These are phyloP conservation scores for Syzygium aromaticum DNA, from an alignment of 345 rosid species.

Conservation along the genomic window DNA sequence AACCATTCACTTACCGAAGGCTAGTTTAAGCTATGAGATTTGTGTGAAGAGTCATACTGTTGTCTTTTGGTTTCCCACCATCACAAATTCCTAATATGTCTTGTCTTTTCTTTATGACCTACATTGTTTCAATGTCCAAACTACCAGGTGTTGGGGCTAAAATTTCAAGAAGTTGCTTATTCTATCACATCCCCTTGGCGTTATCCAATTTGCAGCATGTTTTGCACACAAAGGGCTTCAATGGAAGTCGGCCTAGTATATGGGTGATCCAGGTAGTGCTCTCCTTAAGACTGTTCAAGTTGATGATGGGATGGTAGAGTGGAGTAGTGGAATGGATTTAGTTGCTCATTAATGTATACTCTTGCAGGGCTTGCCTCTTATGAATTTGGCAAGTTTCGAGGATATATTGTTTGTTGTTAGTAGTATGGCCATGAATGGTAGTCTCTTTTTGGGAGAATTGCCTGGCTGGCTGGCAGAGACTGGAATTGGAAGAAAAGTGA, in stretches of 20 bases:
- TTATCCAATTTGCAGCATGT: constrained; percentile 30
- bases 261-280: constrained; percentile 79
- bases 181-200: constrained; percentile 63
- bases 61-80: not conserved
- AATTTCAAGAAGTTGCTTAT: constrained; percentile 60
- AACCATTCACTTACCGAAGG: not conserved
- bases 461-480: constrained; percentile 53
- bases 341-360: not conserved
- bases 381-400: constrained; percentile 54
- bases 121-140: constrained; percentile 4
- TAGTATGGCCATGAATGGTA: constrained; percentile 57
- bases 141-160: constrained; percentile 75
- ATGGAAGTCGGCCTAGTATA: constrained; percentile 62
- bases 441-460: constrained; percentile 65
- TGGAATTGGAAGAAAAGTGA: constrained; percentile 44
- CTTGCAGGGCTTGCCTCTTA: constrained; percentile 56
- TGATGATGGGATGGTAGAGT: not conserved
- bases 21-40: not conserved
- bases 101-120: not conserved
- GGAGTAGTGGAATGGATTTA: not conserved
- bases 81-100: not conserved
- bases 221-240: constrained; percentile 57
- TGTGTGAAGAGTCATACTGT: not conserved
- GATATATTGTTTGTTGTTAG: constrained; percentile 46
- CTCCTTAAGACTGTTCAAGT: not conserved